A percentile compares a stretch with the other conserved stretches of the same genome.
Conservation (phyloP, 2,329 filamentous ascomycete species). For the Harringtonia lauricola region DNA sequence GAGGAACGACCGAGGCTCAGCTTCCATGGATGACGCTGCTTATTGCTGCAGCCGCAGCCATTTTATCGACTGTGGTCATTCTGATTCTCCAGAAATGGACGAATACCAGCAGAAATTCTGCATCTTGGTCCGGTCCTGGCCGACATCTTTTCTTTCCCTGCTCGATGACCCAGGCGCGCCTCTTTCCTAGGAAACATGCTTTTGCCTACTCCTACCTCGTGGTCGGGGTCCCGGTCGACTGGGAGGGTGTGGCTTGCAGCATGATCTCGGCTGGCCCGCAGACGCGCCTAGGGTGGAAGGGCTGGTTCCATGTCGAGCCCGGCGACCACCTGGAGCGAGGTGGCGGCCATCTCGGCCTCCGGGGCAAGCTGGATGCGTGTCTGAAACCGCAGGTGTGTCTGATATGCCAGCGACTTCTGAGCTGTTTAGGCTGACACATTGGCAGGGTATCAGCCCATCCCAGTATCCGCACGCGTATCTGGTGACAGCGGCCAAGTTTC, state of each 20-base stretch:
- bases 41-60: no score
- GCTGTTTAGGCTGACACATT: neutral
- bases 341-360: conserved; percentile 37
- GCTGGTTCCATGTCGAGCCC: conserved; percentile 50
- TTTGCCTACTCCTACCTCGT: conserved; percentile 64
- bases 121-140: conserved; percentile 17
- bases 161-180: conserved; percentile 50
- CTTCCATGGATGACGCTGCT: no score
- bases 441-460: conserved; percentile 43
- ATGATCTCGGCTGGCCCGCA: conserved; percentile 38
- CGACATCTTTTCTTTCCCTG: conserved; percentile 51
- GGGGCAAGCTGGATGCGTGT: conserved; percentile 51
- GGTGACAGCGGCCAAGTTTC: conserved; percentile 56
- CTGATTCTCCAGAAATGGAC: no score
- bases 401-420: neutral
- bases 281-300: conserved; percentile 11
- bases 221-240: conserved; percentile 57
- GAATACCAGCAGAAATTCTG: no score
- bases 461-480: conserved; percentile 59
- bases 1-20: no score
- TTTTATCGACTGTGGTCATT: no score
- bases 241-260: conserved; percentile 40
- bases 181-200: conserved; percentile 56
- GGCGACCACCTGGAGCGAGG: conserved; percentile 51
- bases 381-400: conserved; percentile 40